phyloP scores from a whole-genome alignment of 2,329 filamentous ascomycete genomes.

The Claviceps maximensis region DNA sequence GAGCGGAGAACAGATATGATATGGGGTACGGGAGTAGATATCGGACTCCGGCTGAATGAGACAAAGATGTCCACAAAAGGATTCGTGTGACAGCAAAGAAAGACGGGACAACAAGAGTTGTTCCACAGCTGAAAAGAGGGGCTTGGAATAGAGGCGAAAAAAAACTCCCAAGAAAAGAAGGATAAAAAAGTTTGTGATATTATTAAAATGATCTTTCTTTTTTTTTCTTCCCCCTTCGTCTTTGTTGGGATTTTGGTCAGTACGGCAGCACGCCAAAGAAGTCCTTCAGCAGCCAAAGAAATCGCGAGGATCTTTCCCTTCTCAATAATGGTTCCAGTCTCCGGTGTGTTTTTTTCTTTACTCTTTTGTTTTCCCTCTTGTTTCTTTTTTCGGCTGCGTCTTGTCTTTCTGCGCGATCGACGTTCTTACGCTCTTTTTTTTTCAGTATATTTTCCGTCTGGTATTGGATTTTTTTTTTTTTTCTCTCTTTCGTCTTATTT shows the following conservation, averaged over 20 bases:
- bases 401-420: no score
- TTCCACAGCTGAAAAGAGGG: neutral
- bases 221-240: no score
- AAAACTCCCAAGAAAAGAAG: neutral
- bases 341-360: neutral
- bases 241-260: neutral
- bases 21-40: no score
- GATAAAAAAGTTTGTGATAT: neutral
- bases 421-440: neutral
- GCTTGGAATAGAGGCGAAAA: neutral
- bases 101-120: no score
- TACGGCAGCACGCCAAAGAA: neutral
- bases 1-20: neutral
- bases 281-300: no score
- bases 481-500: neutral
- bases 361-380: no score
- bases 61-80: neutral
- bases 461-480: neutral
- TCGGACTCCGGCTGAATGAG: no score
- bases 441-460: neutral
- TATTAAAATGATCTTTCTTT: neutral
- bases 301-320: no score
- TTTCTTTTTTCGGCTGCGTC: neutral
- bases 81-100: no score
- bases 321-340: no score